Evolutionary conservation across 148 eudicot species (phyloP).

Genomic region (Rhododendron mucronatum): DNA sequence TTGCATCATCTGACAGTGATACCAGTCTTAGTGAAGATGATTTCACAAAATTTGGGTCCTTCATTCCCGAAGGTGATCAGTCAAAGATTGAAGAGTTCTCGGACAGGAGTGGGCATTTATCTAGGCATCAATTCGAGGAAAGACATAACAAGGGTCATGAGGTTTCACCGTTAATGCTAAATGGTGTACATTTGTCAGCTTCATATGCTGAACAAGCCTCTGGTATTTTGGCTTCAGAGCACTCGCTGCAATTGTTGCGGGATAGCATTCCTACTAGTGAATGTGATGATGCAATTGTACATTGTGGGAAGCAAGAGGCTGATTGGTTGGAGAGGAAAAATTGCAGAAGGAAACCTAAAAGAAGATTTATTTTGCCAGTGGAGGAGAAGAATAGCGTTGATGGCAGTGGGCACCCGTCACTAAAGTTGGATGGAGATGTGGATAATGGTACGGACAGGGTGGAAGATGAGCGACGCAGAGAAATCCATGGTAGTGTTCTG

Average conservation of each 20-base stretch:
- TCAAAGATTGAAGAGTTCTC: conserved; percentile 30
- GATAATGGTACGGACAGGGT: conserved; percentile 13
- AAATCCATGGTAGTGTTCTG: conserved; percentile 9
- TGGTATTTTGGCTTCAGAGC: conserved; percentile 14
- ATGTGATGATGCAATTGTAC: conserved; percentile 16
- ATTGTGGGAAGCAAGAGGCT: conserved; percentile 20
- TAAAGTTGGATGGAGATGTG: conserved; percentile 18
- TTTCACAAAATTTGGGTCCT: conserved; percentile 24
- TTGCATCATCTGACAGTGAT: conserved; percentile 79
- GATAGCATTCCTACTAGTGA: conserved; percentile 14
- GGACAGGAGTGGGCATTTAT: conserved; percentile 21
- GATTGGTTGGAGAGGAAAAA: conserved; percentile 33
- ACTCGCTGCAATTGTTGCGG: conserved; percentile 3
- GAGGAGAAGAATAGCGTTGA: conserved; percentile 23
- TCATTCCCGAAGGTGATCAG: conserved; percentile 29
- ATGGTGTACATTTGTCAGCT: conserved; percentile 23
- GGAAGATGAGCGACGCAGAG: conserved; percentile 18
- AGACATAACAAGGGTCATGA: conserved; percentile 16
- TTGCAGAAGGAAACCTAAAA: conserved; percentile 38
- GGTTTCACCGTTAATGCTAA: conserved; percentile 18
- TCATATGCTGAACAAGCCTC: conserved; percentile 22
- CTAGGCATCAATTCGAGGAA: conserved; percentile 13
- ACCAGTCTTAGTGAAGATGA: conserved; percentile 65
- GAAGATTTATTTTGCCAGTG: conserved; percentile 47
- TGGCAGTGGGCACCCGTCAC: conserved; percentile 12